Conservation (phyloP, 768 basidiomycete genomes). For the Rhizopogon vulgaris region DNA sequence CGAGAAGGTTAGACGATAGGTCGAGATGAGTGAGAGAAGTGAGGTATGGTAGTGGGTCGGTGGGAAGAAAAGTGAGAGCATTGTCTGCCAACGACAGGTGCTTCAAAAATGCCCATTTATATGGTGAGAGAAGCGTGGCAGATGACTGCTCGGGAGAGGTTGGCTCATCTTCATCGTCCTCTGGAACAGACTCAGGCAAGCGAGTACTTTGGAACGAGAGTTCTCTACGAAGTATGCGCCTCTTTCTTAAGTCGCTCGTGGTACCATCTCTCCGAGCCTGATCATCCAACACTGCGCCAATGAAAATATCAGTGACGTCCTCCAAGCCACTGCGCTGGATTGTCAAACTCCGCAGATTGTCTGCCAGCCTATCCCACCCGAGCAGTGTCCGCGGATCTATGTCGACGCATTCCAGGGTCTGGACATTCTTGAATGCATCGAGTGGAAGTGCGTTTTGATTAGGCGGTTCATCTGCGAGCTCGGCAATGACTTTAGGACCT, state of each 20-base stretch:
- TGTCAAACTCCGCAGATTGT: slow-evolving; percentile 66
- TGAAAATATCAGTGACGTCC: slow-evolving; percentile 72
- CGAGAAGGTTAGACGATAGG: slow-evolving; percentile 85
- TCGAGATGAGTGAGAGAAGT: slow-evolving; percentile 78
- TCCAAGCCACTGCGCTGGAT: slow-evolving; percentile 77
- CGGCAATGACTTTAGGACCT: slow-evolving; percentile 57
- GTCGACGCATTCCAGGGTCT: slow-evolving; percentile 66
- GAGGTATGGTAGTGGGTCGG: slow-evolving; percentile 58
- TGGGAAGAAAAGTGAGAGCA: slow-evolving; percentile 72
- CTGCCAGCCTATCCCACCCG: slow-evolving; percentile 78
- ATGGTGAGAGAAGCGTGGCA: slow-evolving; percentile 40
- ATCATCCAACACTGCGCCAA: slow-evolving; percentile 74
- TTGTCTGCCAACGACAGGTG: slow-evolving; percentile 78
- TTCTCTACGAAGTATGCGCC: slow-evolving; percentile 39
- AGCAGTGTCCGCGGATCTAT: slow-evolving; percentile 78
- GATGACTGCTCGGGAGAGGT: slow-evolving; percentile 15
- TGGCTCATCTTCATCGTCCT: slow-evolving; percentile 35
- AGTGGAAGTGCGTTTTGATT: slow-evolving; percentile 74
- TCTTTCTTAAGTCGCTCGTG: slow-evolving; percentile 37
- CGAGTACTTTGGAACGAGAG: slow-evolving; percentile 43
- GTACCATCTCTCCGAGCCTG: slow-evolving; percentile 56
- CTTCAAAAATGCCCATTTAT: slow-evolving; percentile 72
- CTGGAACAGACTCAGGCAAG: slow-evolving; percentile 53
- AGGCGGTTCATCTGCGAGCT: slow-evolving; percentile 63
- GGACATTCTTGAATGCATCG: slow-evolving; percentile 79